Evolutionary conservation across 2,329 filamentous ascomycete genomes (phyloP), one percentile per base, ranked within the genome.

Genomic region (Didymella keratinophila): DNA sequence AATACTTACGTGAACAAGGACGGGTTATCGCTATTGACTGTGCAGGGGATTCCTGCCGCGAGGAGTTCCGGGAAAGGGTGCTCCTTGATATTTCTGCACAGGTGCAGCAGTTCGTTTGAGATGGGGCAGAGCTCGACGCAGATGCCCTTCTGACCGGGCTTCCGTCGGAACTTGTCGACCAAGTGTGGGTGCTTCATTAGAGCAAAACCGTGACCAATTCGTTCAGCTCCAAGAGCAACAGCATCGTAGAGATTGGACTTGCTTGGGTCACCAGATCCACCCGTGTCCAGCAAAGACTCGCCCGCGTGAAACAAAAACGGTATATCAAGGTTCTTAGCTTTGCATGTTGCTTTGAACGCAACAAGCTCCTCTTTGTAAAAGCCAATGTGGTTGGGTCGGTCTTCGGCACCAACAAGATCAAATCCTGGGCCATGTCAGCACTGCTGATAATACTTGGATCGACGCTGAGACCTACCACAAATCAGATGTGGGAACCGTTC

Each of bases 91-190:
- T 85, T 83, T 9, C 87, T 83, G 49, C 88, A 90, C 18, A 93
- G 81, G 32, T 90, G 89, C 18, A 92, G 78, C 0, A 92, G 80
- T 78, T 93, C 90, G 69, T 92, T 93, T 0, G 89, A 92, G 48
- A 92, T 91, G 0, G 89, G 90, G 65, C 90, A 92, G 1, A 90
- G 78, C 77, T 93, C 90, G n/a, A 93, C 80, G 64, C 89, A 91
- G 32, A 92, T 84, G 0, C 70, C 72, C 10, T 41, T 5, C 12
- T 21, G 82, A 80, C 32, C 0, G 36, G 27, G 7, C 30, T 32
- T 32, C 30, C 65, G 64, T n/a, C 80, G 79, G 83, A 91, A 90
- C 48, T 83, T 78, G 62, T 87, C 78, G 76, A 91, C 85, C n/a
- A 92, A 78, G 36, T 84, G 78, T 2, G 72, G 73, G 70, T 92